Evolutionary conservation across 2,329 filamentous ascomycete genomes (phyloP), one percentile per base, ranked within the genome.

Genomic region (Colletotrichum acutatum): DNA sequence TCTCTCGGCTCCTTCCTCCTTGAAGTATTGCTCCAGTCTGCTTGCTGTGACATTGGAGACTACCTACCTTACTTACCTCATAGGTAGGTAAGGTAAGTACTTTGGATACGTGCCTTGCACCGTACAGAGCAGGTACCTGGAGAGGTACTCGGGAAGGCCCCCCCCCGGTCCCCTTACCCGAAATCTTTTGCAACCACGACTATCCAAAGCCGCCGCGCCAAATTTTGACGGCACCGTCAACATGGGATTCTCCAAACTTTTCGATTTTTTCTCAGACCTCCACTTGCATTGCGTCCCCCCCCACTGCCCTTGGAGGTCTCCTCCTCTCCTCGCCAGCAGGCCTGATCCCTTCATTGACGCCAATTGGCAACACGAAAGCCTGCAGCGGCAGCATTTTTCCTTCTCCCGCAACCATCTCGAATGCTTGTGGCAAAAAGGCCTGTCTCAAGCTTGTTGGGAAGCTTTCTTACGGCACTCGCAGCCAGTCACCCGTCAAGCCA

Each of bases 211-310:
- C 24, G 53, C 34, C 26, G 52, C 37, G 53, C 60, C 59, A 60
- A n/a, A 30, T 9, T 56, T 72, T 65, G 42, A 72, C 70, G 66
- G 59, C 66, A 37, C 58, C n/a, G 53, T 42, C 52, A 72, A 72
- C 67, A 74, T 74, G 71, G 71, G 57, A 74, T 67, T 74, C 58
- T 74, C 61, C 68, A 72, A 72, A 71, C 68, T 74, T 74, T 62
- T 63, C 68, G 57, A 67, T 74, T 61, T 69, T 68, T 53, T 52
- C n/a, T 5, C 19, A 37, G 30, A 53, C 16, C 42, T 63, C 69
- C 69, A 72, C 58, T 72, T 37, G 37, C 14, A 30, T 9, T 28
- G 30, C 49, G 46, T n/a, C n/a, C 34, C 68, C 62, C 62, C 46
- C 5, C 22, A 3, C 11, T 22, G 57, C 9, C 19, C 26, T 24